Percentiles rank a stretch among this genome's conserved stretches.
phyloP scores from a whole-genome alignment of 768 basidiomycete genomes.

The Mycena sanguinolenta region DNA sequence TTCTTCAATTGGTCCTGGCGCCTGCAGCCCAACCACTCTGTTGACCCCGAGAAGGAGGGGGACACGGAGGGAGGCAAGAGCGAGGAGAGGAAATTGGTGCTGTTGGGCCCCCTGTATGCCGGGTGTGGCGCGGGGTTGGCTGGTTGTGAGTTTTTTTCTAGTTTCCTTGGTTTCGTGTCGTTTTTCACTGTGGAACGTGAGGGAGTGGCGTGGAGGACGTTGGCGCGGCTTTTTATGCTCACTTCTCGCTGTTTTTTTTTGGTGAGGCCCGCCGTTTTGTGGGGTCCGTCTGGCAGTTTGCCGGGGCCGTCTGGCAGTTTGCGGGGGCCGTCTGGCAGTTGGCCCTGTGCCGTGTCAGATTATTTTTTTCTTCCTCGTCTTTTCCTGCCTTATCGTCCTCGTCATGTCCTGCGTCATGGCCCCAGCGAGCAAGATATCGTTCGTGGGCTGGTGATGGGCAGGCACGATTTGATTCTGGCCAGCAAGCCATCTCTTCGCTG shows the following conservation, averaged over 20 bases:
- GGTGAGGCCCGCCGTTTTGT: too few relatives aligned
- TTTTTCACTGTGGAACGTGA: constrained; percentile 18
- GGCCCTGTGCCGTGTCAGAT: neutral
- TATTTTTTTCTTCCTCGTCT: neutral
- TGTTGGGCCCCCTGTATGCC: constrained; percentile 80
- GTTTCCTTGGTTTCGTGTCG: neutral
- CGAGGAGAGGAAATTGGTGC: constrained; percentile 57
- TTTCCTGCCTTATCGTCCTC: neutral
- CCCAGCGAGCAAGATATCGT: neutral
- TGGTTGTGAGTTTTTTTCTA: constrained; percentile 60
- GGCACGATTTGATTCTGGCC: neutral
- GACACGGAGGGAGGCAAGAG: constrained; percentile 42
- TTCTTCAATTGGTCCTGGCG: constrained; percentile 60
- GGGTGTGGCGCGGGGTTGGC: constrained; percentile 76
- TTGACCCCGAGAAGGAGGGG: constrained; percentile 57
- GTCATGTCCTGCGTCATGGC: neutral
- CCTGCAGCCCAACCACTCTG: constrained; percentile 50
- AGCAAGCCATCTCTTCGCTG: neutral
- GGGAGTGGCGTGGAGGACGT: too few relatives aligned
- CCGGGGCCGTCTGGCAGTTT: too few relatives aligned
- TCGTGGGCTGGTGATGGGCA: neutral
- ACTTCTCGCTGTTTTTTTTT: too few relatives aligned
- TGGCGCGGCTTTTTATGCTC: too few relatives aligned
- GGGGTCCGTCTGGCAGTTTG: too few relatives aligned
- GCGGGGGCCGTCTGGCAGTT: too few relatives aligned